phyloP scores from a whole-genome alignment of 2,329 filamentous ascomycete genomes.

The Aurifilum marmelostoma region DNA sequence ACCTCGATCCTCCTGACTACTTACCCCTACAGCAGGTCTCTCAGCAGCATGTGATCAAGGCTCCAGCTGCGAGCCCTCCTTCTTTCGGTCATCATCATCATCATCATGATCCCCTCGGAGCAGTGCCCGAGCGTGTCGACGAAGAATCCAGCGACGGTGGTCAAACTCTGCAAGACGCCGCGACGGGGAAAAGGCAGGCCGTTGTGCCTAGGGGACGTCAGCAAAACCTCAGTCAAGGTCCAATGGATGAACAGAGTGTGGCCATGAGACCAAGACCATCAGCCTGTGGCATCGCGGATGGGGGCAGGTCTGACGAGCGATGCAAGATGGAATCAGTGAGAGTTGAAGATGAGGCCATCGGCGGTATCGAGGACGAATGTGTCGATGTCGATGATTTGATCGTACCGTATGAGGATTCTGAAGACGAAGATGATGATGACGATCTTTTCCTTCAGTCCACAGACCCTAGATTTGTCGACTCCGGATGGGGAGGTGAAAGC shows the following conservation, averaged over 20 bases:
- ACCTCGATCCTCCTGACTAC: slow-evolving; percentile 43
- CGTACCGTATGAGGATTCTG: slow-evolving; percentile 52
- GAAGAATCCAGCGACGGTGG: slow-evolving; percentile 34
- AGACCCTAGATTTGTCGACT: slow-evolving; percentile 69
- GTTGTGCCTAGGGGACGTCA: slow-evolving; percentile 1
- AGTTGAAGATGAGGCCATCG: slow-evolving; percentile 31
- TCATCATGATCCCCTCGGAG: slow-evolving; percentile 53
- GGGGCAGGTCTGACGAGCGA: slow-evolving; percentile 12
- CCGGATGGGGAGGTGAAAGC: slow-evolving; percentile 77
- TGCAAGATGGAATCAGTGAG: slow-evolving; percentile 20
- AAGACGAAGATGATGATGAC: slow-evolving; percentile 68
- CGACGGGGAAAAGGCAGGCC: neutral
- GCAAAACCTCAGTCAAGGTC: neutral
- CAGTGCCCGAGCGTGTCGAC: slow-evolving; percentile 42
- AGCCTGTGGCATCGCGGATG: slow-evolving; percentile 19
- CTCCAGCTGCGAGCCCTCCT: slow-evolving; percentile 33
- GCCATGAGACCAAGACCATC: slow-evolving; percentile 9
- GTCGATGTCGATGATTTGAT: slow-evolving; percentile 41
- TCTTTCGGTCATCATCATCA: slow-evolving; percentile 48
- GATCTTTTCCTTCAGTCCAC: slow-evolving; percentile 55
- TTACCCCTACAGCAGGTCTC: slow-evolving; percentile 35
- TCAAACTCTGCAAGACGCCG: neutral
- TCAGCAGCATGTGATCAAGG: slow-evolving; percentile 40
- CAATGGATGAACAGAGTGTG: neutral
- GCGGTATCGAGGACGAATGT: slow-evolving; percentile 29